These are phyloP conservation scores for Komagataella populi DNA, from an alignment of 805 yeast species.

Conservation along the genomic window DNA sequence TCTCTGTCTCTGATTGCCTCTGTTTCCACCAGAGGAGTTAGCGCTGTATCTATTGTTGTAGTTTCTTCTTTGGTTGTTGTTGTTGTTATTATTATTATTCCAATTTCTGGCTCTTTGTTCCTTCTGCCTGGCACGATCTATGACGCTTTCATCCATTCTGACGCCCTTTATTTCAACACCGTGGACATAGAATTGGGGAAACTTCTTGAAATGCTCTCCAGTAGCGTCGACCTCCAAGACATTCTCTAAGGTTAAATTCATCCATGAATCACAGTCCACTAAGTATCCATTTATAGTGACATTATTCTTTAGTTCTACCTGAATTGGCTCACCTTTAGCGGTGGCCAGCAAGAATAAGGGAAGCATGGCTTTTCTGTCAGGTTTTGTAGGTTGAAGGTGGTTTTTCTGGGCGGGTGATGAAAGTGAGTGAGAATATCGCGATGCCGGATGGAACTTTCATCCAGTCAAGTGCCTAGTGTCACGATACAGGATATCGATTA, in stretches of 20 bases:
- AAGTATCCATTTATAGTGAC: slow-evolving; percentile 79
- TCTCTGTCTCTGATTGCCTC: slow-evolving; percentile 1
- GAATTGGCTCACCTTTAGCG: slow-evolving; percentile 76
- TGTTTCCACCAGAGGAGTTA: slow-evolving; percentile 11
- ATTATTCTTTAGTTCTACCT: slow-evolving; percentile 85
- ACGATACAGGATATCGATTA: background rate
- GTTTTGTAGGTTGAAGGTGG: background rate
- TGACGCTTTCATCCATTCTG: slow-evolving; percentile 62
- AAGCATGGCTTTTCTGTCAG: slow-evolving; percentile 13
- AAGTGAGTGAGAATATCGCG: background rate
- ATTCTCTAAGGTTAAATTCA: slow-evolving; percentile 78
- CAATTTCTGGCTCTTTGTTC: slow-evolving; percentile 42
- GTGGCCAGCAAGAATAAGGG: slow-evolving; percentile 87
- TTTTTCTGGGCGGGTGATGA: background rate
- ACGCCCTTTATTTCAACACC: slow-evolving; percentile 76
- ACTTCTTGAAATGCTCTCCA: slow-evolving; percentile 48
- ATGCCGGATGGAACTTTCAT: background rate
- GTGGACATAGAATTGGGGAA: slow-evolving; percentile 67
- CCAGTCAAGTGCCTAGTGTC: background rate
- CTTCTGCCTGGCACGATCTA: slow-evolving; percentile 40
- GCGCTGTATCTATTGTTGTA: slow-evolving; percentile 17
- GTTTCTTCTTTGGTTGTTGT: slow-evolving; percentile 10
- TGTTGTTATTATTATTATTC: slow-evolving; percentile 12
- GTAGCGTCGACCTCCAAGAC: slow-evolving; percentile 54
- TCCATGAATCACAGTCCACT: slow-evolving; percentile 84